phyloP scores from a whole-genome alignment of 2,329 filamentous ascomycete species.

The Aspergillus luchuensis region DNA sequence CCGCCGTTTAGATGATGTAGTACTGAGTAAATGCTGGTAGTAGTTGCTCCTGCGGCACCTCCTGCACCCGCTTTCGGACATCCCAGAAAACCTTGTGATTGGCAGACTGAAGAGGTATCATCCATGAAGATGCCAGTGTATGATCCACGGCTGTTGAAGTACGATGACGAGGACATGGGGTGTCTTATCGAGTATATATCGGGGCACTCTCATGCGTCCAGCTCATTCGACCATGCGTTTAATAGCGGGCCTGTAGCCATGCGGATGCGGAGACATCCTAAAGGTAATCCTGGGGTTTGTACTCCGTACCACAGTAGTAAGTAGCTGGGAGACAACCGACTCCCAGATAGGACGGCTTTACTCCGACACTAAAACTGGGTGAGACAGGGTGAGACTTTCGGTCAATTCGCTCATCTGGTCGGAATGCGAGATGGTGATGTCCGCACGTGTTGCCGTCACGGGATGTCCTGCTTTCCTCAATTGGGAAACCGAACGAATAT shows the following conservation, averaged over 20 bases:
- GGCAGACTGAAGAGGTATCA: neutral
- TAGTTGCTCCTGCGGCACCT: neutral
- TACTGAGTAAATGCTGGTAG: neutral
- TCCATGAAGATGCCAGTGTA: neutral
- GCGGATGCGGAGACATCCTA: neutral
- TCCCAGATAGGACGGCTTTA: neutral
- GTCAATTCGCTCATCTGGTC: neutral
- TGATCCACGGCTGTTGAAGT: neutral
- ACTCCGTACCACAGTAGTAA: too few relatives aligned
- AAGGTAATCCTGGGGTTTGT: too few relatives aligned
- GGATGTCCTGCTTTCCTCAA: neutral
- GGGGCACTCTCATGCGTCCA: neutral
- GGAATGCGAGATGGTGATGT: neutral
- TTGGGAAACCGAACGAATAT: neutral
- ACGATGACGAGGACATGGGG: conserved; percentile 2
- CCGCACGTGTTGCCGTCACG: conserved; percentile 1
- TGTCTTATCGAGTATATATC: neutral
- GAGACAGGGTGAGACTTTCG: neutral
- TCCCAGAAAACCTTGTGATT: neutral
- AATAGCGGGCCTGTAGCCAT: neutral
- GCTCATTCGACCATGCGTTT: neutral
- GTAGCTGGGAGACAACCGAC: too few relatives aligned
- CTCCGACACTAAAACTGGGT: neutral
- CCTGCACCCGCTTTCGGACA: conserved; percentile 1
- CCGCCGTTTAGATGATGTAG: neutral